phyloP scores from a whole-genome alignment of 768 basidiomycete species.

The Kwoniella europaea region DNA sequence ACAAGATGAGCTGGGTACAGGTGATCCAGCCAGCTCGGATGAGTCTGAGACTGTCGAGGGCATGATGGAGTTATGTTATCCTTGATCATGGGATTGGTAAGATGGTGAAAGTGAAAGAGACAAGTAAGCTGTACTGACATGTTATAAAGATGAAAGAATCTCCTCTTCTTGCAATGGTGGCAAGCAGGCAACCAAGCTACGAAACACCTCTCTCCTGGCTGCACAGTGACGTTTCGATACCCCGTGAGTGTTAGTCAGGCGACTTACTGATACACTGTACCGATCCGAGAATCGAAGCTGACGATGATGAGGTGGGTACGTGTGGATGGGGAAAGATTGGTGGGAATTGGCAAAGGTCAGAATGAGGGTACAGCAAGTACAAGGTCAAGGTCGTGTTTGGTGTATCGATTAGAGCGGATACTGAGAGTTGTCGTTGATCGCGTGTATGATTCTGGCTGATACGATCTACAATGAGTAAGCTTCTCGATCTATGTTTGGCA shows the following conservation, averaged over 20 bases:
- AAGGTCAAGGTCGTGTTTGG: not conserved
- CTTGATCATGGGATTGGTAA: too few species aligned
- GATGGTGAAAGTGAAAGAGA: not conserved
- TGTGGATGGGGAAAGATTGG: conserved; percentile 18
- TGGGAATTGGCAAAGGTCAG: not conserved
- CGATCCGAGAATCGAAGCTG: not conserved
- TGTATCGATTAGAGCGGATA: not conserved
- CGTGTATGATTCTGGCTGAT: not conserved
- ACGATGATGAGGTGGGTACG: conserved; percentile 11
- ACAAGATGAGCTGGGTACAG: conserved; percentile 10
- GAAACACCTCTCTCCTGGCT: conserved; percentile 4
- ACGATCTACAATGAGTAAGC: not conserved
- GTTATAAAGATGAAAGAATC: not conserved
- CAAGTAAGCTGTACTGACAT: not conserved
- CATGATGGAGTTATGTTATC: not conserved
- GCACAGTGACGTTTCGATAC: not conserved
- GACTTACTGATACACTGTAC: conserved; percentile 1
- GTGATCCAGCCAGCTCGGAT: not conserved
- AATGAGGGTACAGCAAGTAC: not conserved
- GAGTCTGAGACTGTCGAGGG: not conserved
- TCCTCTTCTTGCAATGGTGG: not conserved
- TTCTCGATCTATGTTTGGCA: not conserved
- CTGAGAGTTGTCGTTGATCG: not conserved
- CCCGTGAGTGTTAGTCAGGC: not conserved
- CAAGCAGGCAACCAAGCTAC: not conserved